phyloP scores from a whole-genome alignment of 805 yeast species.

The Yamadazyma phyllophila region DNA sequence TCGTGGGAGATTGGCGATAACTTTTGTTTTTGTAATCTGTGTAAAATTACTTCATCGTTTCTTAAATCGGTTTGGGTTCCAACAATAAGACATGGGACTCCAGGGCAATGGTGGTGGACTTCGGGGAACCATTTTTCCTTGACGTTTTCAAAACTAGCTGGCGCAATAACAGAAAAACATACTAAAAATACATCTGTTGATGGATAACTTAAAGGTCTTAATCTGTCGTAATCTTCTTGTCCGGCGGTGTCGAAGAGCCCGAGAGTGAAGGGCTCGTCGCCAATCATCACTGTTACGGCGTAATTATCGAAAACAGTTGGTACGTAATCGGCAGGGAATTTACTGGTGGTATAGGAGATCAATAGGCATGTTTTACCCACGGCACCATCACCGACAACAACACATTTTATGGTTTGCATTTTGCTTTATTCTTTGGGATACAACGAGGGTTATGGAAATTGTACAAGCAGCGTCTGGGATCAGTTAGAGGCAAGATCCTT shows the following conservation, averaged over 20 bases:
- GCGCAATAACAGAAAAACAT: slow-evolving; percentile 94
- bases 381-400: slow-evolving; percentile 99
- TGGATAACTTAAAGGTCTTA: slow-evolving; percentile 95
- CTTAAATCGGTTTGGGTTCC: slow-evolving; percentile 96
- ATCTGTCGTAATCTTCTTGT: slow-evolving; percentile 97
- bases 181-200: slow-evolving; percentile 95
- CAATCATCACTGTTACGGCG: slow-evolving; percentile 93
- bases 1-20: slow-evolving; percentile 81
- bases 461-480: background rate
- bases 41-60: slow-evolving; percentile 86
- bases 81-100: slow-evolving; percentile 93
- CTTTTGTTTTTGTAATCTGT: slow-evolving; percentile 87
- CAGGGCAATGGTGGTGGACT: slow-evolving; percentile 95
- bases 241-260: slow-evolving; percentile 99
- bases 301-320: slow-evolving; percentile 98
- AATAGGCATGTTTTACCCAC: slow-evolving; percentile 96
- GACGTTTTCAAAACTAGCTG: slow-evolving; percentile 95
- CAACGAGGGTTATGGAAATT: background rate
- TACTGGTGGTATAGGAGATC: slow-evolving; percentile 93
- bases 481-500: background rate
- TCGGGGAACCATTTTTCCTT: slow-evolving; percentile 99
- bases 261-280: slow-evolving; percentile 95
- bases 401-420: slow-evolving; percentile 81
- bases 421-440: background rate
- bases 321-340: slow-evolving; percentile 96